These are phyloP conservation scores for Petunia hybrid DNA, from an alignment of 305 asterid genomes.

Conservation along the genomic window DNA sequence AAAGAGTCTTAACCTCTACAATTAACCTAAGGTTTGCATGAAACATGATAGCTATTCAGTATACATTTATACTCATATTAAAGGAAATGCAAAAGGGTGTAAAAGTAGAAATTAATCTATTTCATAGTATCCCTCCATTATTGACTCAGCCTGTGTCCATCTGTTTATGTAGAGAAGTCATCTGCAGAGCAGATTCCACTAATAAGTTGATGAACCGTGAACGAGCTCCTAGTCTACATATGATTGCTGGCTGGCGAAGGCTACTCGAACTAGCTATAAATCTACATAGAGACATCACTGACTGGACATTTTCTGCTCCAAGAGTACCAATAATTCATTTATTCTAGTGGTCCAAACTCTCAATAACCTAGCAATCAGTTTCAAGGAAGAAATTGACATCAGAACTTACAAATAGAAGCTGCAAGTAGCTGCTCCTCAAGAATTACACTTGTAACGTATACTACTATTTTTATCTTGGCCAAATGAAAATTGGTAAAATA, in stretches of 20 bases:
- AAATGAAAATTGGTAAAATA: background rate
- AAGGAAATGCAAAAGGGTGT: background rate
- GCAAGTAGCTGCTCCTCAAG: background rate
- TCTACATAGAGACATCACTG: background rate
- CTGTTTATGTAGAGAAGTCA: background rate
- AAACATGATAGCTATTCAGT: no score
- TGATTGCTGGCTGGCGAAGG: background rate
- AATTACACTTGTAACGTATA: conserved; percentile 10
- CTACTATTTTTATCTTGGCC: background rate
- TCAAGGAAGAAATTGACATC: background rate
- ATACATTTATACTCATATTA: background rate
- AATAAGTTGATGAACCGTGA: background rate
- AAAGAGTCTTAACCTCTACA: background rate
- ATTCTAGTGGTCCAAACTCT: background rate
- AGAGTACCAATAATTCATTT: background rate
- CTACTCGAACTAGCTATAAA: conserved; percentile 4
- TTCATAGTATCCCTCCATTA: conserved; percentile 6
- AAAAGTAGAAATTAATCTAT: background rate
- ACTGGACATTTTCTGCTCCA: background rate
- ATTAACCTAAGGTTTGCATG: no score
- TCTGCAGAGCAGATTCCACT: background rate
- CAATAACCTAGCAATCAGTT: background rate
- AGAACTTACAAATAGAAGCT: conserved; percentile 11
- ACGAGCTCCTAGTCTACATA: background rate
- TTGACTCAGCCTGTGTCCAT: background rate